Evolutionary conservation across 305 asterid species (phyloP).

Genomic region (Fraxinus floribunda): DNA sequence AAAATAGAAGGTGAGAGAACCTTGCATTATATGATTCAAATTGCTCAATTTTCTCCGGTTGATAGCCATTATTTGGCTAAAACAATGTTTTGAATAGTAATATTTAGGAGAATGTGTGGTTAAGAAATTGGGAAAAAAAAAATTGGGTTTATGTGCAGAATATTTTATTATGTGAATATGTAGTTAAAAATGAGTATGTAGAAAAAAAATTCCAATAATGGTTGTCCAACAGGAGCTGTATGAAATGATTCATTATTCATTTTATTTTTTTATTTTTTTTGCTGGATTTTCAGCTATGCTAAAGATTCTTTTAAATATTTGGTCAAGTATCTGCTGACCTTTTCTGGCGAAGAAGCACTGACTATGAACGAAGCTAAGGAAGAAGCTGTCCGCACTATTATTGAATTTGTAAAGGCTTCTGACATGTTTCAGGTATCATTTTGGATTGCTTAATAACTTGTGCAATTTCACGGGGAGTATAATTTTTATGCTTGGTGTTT

Average conservation of each 20-base stretch:
- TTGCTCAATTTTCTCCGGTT: not conserved
- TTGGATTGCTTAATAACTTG: not conserved
- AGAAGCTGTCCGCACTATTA: conserved; percentile 67
- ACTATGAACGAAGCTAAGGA: conserved; percentile 70
- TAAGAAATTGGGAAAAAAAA: too few species aligned
- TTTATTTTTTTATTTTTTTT: not conserved
- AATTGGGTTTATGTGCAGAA: too few species aligned
- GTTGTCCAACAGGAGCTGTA: not conserved
- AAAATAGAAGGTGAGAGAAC: conserved; percentile 56
- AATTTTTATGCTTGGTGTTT: not conserved
- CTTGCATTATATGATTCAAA: not conserved
- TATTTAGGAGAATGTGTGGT: too few species aligned
- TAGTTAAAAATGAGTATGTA: too few species aligned
- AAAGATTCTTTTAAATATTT: conserved; percentile 80
- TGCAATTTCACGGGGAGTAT: not conserved
- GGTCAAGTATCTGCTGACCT: conserved; percentile 76
- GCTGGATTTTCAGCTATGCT: conserved; percentile 51
- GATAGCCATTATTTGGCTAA: too few species aligned
- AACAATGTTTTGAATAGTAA: too few species aligned
- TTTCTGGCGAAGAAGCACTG: conserved; percentile 63
- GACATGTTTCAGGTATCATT: conserved; percentile 78
- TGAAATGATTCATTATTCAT: not conserved
- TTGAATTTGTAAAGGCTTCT: conserved; percentile 83
- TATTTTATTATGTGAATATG: too few species aligned
- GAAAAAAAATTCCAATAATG: too few species aligned